Evolutionary conservation across 441 rosid genomes (phyloP).

Genomic region (Populus hybrid): DNA sequence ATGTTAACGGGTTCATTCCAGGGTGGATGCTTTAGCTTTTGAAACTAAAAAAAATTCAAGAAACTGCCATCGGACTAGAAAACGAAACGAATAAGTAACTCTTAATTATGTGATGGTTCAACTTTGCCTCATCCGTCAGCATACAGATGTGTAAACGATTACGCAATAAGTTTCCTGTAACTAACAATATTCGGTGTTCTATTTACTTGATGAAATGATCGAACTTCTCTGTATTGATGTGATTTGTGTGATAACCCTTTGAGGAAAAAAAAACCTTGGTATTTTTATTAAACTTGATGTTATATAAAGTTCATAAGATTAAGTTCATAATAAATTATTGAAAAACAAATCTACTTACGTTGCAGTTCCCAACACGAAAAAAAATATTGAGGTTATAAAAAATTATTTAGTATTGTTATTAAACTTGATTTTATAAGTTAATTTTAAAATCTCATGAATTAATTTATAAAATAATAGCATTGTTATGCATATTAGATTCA

Average conservation of each 20-base stretch:
- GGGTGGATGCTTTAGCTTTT: slow-evolving; percentile 64
- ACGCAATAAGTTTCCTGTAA: background rate
- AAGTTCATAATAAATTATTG: too few relatives aligned
- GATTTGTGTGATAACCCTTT: background rate
- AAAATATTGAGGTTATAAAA: too few relatives aligned
- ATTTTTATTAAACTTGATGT: too few relatives aligned
- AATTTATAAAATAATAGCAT: too few relatives aligned
- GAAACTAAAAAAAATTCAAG: background rate
- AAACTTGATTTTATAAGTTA: too few relatives aligned
- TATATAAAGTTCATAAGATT: too few relatives aligned
- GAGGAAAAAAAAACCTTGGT: too few relatives aligned
- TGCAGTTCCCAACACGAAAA: too few relatives aligned
- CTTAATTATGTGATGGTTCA: background rate
- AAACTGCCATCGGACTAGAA: background rate
- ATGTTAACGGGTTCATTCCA: slow-evolving; percentile 44
- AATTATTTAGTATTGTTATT: too few relatives aligned
- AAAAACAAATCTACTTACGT: too few relatives aligned
- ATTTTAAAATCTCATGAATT: too few relatives aligned
- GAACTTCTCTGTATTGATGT: background rate
- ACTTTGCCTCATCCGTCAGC: background rate
- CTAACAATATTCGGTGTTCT: background rate
- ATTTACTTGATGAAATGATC: background rate
- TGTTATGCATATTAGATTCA: too few relatives aligned
- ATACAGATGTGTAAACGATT: background rate
- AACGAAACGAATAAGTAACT: background rate